Evolutionary conservation across 2,329 filamentous ascomycete species (phyloP), one percentile per base, ranked within the genome.

Genomic region (Aspergillus felis): DNA sequence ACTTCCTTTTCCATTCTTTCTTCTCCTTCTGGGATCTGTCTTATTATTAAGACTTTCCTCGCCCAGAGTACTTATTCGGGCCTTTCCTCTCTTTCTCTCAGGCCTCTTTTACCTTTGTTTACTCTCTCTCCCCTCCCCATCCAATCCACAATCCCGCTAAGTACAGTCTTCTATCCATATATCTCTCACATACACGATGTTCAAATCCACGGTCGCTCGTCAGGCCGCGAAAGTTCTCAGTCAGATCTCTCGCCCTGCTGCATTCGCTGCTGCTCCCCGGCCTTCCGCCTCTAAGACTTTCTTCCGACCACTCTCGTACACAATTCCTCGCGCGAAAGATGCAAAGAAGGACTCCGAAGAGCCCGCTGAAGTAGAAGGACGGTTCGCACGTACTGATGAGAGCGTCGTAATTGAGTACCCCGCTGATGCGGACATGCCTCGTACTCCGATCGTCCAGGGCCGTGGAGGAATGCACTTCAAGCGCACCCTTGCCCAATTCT

Each of bases 401-500:
- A 85, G 81, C 55, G 88, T 96, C 60, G 84, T 86, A 42, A 87
- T 94, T 61, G 86, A 91, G 73, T 91, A 95, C 70, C 91, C 91
- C 0, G 83, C 85, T 41, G 88, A 91, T 68, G 77, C 84, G 56
- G 84, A 92, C 59, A 82, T 94, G 63, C 91, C 91, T 9, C 81
- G 83, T 46, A 88, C 86, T 57, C 79, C 81, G 56, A 87, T 90
- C 3, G 85, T 93, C 7, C 83, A 87, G 62, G 91, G 91, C 51
- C 84, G 90, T 53, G 90, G 90, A 60, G 91, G 90, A 20, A 83
- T 87, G 70, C 90, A 94, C 69, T 89, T 90, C 76, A 92, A 91
- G 79, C 87, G 91, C 27, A 96, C 92, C 0, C 83, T 97, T 28
- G 87, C 90, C 35, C 86, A 86, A 47, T 97, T 97, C 78, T 93